Base-by-base conservation (phyloP, 192 early-diverging fungal species). In the Coemansia sp. region DNA sequence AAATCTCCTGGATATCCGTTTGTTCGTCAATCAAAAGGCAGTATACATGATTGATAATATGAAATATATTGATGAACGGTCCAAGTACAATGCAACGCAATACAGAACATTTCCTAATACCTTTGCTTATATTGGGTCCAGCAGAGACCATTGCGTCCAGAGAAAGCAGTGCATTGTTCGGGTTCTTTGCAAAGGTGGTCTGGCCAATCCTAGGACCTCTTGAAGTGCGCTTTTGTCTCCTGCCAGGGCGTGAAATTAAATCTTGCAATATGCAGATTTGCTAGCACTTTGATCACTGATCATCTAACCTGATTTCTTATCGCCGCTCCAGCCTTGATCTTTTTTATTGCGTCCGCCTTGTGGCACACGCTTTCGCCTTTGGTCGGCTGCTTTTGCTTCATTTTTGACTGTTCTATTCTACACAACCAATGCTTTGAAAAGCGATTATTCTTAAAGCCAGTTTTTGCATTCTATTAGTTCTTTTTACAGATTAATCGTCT, bases 1-100 rank as follows among this genome's bases (percentile, higher is more conserved):
- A 25, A 25, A 7, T 7, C 12, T 54, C 51, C 25, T 7, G 22
- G 22, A 54, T 25, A 54, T 54, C 20, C 13, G 51, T 14, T 54
- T 54, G 51, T 25, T 54, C 9, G 1, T 53, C 19, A 53, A 53
- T 7, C 5, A 54, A 54, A 54, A 9, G 19, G 57, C 57, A 59
- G 39, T 59, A 59, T 59, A 9, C 46, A n/a, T 16, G n/a, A 16
- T 59, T 41, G 38, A 38, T 59, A 59, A 59, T 59, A 59, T 59
- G 57, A 59, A 19, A 19, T 59, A 59, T 41, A 41, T 59, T 17
- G 37, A 59, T 59, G 40, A 41, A 12, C 39, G 39, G 57, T 38
- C 57, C 39, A 41, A 41, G n/a, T 5, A 59, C 57, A 59, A 59
- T 59, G 57, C 57, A 41, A 40, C 16, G 2, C n/a, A 38, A 41